Evolutionary conservation across 768 basidiomycete species (phyloP).

Genomic region (Antrodiella citrinella): DNA sequence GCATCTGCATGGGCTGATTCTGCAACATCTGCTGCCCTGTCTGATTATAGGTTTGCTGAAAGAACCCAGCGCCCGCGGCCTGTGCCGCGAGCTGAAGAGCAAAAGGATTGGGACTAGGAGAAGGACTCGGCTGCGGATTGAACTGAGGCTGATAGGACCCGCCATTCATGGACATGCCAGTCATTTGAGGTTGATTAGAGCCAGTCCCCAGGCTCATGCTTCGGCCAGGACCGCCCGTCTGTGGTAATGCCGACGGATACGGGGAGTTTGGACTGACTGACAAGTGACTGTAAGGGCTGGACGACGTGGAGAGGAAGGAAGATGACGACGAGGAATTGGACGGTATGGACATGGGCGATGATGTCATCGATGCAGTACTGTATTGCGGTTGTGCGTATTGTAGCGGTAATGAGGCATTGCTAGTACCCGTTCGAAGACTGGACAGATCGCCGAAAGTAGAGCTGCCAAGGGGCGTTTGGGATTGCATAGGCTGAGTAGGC

Average conservation of each 20-base stretch:
- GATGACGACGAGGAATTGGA: slow-evolving; percentile 2
- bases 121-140: background rate
- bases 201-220: slow-evolving; percentile 19
- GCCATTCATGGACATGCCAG: background rate
- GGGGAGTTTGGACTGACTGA: slow-evolving; percentile 14
- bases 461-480: slow-evolving; percentile 5
- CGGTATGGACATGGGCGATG: slow-evolving; percentile 1
- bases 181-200: background rate
- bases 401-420: slow-evolving; percentile 18
- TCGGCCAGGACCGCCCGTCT: slow-evolving; percentile 11
- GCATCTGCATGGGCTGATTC: background rate
- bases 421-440: slow-evolving; percentile 13
- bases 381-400: slow-evolving; percentile 13
- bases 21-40: slow-evolving; percentile 1
- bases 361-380: slow-evolving; percentile 4
- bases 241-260: slow-evolving; percentile 15
- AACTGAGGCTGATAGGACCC: slow-evolving; percentile 11
- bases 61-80: background rate
- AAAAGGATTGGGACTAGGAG: slow-evolving; percentile 16
- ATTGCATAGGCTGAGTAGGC: slow-evolving; percentile 5
- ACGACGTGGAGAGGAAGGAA: slow-evolving; percentile 5
- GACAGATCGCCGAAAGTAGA: slow-evolving; percentile 18
- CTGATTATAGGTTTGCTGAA: slow-evolving; percentile 6
- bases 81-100: slow-evolving; percentile 9
- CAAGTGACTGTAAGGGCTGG: slow-evolving; percentile 15